A percentile compares a stretch with the other conserved stretches of the same genome.
These are phyloP conservation scores for Dioscorea dumetorum DNA, from an alignment of 106 monocot species.

Conservation along the genomic window DNA sequence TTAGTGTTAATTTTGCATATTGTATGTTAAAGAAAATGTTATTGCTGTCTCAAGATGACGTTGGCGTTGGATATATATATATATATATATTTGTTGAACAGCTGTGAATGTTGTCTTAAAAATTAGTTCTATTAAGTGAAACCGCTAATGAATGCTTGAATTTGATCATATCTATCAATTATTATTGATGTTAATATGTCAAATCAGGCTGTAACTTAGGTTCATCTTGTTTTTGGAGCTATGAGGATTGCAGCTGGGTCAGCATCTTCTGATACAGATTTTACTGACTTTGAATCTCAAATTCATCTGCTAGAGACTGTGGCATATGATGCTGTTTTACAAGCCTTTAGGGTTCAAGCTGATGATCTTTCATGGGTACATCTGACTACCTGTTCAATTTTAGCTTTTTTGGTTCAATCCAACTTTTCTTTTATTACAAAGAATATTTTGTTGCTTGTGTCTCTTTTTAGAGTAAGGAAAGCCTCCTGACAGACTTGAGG, in stretches of 20 bases:
- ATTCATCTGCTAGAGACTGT: constrained; percentile 45
- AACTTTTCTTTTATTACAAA: not conserved
- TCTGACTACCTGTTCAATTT: not conserved
- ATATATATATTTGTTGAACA: too few relatives aligned
- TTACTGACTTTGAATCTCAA: constrained; percentile 20
- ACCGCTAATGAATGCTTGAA: not conserved
- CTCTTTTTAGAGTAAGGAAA: constrained; percentile 42
- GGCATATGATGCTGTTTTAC: constrained; percentile 56
- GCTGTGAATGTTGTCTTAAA: too few relatives aligned
- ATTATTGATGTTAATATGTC: constrained; percentile 6
- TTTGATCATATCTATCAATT: not conserved
- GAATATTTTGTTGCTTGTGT: not conserved
- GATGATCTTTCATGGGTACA: constrained; percentile 61
- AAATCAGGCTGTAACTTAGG: not conserved
- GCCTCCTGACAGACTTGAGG: constrained; percentile 46
- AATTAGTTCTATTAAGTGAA: too few relatives aligned
- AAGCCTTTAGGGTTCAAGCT: constrained; percentile 58
- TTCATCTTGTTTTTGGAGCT: not conserved
- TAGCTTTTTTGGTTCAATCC: not conserved
- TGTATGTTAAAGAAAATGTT: too few relatives aligned
- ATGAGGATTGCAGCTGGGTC: not conserved
- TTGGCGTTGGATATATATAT: too few relatives aligned
- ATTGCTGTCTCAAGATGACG: too few relatives aligned
- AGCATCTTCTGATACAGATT: not conserved
- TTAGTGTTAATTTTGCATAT: too few relatives aligned